phyloP scores from a whole-genome alignment of 2,329 filamentous ascomycete genomes.

The Rhytidhysteron rufulum region DNA sequence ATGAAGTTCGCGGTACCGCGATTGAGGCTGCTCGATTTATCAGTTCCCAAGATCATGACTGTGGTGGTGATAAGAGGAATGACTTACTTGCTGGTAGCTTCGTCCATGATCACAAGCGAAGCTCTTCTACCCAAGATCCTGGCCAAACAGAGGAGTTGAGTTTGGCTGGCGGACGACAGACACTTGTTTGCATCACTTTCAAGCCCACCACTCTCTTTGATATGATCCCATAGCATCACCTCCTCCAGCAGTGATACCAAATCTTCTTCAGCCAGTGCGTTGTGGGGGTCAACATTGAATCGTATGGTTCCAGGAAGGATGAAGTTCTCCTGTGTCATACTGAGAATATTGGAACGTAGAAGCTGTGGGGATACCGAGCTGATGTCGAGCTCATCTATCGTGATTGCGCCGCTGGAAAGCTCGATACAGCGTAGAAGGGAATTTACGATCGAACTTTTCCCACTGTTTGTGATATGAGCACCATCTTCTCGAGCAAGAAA shows the following conservation, averaged over 20 bases:
- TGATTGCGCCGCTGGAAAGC: slow-evolving; percentile 36
- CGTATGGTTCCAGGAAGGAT: slow-evolving; percentile 45
- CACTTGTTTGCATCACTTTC: slow-evolving; percentile 2
- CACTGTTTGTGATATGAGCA: too few relatives aligned
- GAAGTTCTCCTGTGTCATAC: slow-evolving; percentile 49
- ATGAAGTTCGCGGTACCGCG: slow-evolving; percentile 16
- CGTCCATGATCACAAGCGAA: background rate
- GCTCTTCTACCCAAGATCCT: background rate
- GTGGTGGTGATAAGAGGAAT: background rate
- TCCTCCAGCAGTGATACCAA: too few relatives aligned
- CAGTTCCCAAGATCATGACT: slow-evolving; percentile 4
- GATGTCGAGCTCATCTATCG: slow-evolving; percentile 47
- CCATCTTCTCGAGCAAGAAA: too few relatives aligned
- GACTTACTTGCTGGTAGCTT: background rate
- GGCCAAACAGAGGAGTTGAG: slow-evolving; percentile 51
- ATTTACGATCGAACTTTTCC: slow-evolving; percentile 39
- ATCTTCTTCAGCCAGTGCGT: too few relatives aligned
- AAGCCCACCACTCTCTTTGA: slow-evolving; percentile 16
- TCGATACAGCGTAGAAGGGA: slow-evolving; percentile 45
- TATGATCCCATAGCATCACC: slow-evolving; percentile 28
- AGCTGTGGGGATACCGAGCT: slow-evolving; percentile 33
- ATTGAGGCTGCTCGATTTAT: slow-evolving; percentile 8
- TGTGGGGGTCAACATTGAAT: slow-evolving; percentile 48
- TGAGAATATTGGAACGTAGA: slow-evolving; percentile 40
- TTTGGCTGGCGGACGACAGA: slow-evolving; percentile 45